Percentiles rank a stretch among this genome's conserved stretches.
These are phyloP conservation scores for Colletotrichum phormii DNA, from an alignment of 2,329 filamentous ascomycete species.

Conservation along the genomic window DNA sequence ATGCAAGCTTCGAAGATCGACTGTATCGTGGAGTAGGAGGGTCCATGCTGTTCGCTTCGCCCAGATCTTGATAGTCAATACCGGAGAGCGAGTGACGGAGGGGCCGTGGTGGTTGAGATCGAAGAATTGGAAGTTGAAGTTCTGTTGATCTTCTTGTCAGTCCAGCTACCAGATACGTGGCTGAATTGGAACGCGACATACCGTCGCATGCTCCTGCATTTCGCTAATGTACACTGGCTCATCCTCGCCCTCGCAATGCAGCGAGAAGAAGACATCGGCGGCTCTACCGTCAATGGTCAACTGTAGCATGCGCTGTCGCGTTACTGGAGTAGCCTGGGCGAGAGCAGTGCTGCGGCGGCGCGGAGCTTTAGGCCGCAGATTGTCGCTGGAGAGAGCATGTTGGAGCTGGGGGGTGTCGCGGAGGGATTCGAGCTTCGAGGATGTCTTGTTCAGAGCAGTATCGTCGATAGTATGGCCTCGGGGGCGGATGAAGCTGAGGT, in stretches of 20 bases:
- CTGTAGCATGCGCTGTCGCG: constrained; percentile 81
- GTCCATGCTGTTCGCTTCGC: constrained; percentile 68
- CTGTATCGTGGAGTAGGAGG: constrained; percentile 77
- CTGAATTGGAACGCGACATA: constrained; percentile 43
- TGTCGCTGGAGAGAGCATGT: constrained; percentile 67
- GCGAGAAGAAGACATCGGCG: constrained; percentile 89
- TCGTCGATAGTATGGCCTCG: constrained; percentile 78
- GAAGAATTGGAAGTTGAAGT: constrained; percentile 90
- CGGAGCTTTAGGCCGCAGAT: constrained; percentile 55
- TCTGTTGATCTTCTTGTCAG: constrained; percentile 56
- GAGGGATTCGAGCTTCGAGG: constrained; percentile 71
- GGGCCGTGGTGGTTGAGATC: constrained; percentile 75
- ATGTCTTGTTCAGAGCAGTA: constrained; percentile 76
- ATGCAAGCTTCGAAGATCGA: constrained; percentile 79
- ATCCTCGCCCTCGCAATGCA: constrained; percentile 74
- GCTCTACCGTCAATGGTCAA: constrained; percentile 76
- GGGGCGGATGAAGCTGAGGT: constrained; percentile 76
- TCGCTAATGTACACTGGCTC: constrained; percentile 94
- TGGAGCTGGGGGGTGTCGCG: constrained; percentile 62
- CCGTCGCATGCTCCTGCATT: constrained; percentile 79
- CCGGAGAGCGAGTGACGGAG: constrained; percentile 72
- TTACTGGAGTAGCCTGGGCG: constrained; percentile 57
- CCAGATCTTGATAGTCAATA: constrained; percentile 80
- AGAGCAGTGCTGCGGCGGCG: constrained; percentile 62
- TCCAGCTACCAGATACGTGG: background rate